Base-by-base conservation (phyloP, 768 basidiomycete genomes). In the Rhodosporidiobolus odoratus region DNA sequence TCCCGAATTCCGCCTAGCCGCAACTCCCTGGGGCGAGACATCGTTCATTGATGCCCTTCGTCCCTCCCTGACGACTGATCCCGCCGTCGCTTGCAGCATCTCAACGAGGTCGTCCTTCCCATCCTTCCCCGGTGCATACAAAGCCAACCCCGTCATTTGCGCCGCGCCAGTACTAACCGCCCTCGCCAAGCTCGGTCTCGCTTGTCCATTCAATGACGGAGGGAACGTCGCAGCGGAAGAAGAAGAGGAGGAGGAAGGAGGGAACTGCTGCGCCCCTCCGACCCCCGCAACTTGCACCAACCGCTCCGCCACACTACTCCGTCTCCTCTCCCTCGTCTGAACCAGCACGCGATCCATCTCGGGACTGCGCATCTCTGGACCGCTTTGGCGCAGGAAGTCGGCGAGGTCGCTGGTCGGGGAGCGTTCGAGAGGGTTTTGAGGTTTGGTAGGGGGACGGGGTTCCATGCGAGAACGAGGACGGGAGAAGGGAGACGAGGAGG, bases 321-420 rank as follows among this genome's bases (percentile, higher is more conserved):
- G 16, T 1, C 62, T 37, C 8, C 62, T n/a, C 23, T 23, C 4
- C 9, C 62, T 37, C n/a, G 41, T 8, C 9, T 52, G 37, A 1
- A 34, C 43, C 17, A 58, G 54, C 43, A 57, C n/a, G 17, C 7
- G 17, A 21, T 57, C 64, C 54, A 65, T 37, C 35, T 65, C 64
- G 45, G 54, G 54, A 21, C 54, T 47, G 54, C n/a, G 43, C 35
- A 59, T 43, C 23, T 60, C 57, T 27, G 71, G 71, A 4, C 59
- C 59, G 43, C 58, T 62, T 13, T 60, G 52, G n/a, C 57, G 62
- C 16, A 72, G 30, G 52, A 72, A 72, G 13, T 67, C 71, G 53
- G 66, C 71, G 45, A 72, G 66, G 13, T 65, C 66, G 23, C 34
- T 23, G 1, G 50, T 72, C 7, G 61, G 48, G 2, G 54, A 54